Base-by-base conservation (phyloP, 176 grass and related monocot species). In the Cocos nucifera region DNA sequence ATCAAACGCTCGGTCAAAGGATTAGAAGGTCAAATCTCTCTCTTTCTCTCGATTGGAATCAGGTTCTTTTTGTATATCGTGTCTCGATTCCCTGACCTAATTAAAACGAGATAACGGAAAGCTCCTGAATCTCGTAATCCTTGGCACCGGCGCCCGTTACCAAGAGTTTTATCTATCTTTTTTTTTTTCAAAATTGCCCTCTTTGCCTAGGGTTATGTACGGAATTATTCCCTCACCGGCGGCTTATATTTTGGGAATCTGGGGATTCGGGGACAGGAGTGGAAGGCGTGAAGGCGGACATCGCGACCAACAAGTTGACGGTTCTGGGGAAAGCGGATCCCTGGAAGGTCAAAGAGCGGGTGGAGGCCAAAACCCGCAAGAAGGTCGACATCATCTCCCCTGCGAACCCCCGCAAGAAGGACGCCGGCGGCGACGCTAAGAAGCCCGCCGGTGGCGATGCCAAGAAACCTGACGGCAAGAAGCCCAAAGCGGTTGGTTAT, bases 361-460 rank as follows among this genome's bases (percentile, higher is more conserved):
- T 90, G 54, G 87, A 90, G 71, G 51, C 78, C 8, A 59, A 76
- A 60, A 64, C 75, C 21, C 75, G 79, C 75, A 85, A 82, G 75
- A 58, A 70, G 59, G 87, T 90, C 6, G 81, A 90, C 48, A 76
- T 90, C 68, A 62, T 90, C 19, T 89, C 78, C 55, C 82, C 86
- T 27, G 79, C 75, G 19, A 72, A 73, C 17, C 82, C 71, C 0
- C 63, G 78, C 0, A 83, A 84, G 63, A 60, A 77, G 65, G 19
- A 19, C 57, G 54, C 59, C 54, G 27, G 20, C 26, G 77, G 83
- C 19, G 80, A 86, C 63, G 73, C 83, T 24, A 70, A 80, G 59
- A 82, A 84, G 22, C 29, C 50, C 8, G 59, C 63, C 50, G 76
- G 75, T 10, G 59, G 69, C 35, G 26, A 27, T 4, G 26, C 26